Percentiles rank a stretch among this genome's conserved stretches.
These are phyloP conservation scores for Bruguiera hainesii DNA, from an alignment of 441 rosid species.

Conservation along the genomic window DNA sequence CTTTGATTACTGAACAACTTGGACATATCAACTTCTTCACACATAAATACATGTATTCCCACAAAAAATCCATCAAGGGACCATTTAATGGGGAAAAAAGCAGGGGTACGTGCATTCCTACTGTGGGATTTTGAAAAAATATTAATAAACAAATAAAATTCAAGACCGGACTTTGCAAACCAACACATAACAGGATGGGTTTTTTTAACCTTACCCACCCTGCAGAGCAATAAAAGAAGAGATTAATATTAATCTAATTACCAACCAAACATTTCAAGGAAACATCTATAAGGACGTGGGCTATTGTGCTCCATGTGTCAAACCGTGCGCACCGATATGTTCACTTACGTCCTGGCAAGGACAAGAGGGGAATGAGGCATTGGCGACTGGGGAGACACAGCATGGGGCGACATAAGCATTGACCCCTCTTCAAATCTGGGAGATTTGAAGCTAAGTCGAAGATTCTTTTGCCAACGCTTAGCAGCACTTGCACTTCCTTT, in stretches of 20 bases:
- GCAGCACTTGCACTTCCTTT: neutral
- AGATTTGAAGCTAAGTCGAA: constrained; percentile 50
- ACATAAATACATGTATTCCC: neutral
- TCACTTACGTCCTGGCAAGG: constrained; percentile 41
- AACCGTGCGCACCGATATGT: neutral
- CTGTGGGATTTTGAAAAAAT: neutral
- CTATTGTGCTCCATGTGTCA: neutral
- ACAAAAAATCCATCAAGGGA: too few relatives aligned
- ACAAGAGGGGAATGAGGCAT: constrained; percentile 67
- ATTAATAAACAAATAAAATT: too few relatives aligned
- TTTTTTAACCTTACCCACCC: too few relatives aligned
- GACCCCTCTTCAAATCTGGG: constrained; percentile 27
- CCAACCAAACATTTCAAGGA: too few relatives aligned
- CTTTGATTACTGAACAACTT: neutral
- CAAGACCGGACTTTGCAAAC: too few relatives aligned
- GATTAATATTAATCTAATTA: too few relatives aligned
- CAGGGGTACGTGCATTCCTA: neutral
- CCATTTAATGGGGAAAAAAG: constrained; percentile 6
- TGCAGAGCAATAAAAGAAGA: too few relatives aligned
- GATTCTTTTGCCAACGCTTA: constrained; percentile 43
- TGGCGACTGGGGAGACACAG: constrained; percentile 69
- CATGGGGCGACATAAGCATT: constrained; percentile 6
- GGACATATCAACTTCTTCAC: neutral
- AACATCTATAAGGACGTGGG: too few relatives aligned
- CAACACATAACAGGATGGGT: too few relatives aligned